Conservation (phyloP, 257 asterid species). For the Gentiana dahurica region DNA sequence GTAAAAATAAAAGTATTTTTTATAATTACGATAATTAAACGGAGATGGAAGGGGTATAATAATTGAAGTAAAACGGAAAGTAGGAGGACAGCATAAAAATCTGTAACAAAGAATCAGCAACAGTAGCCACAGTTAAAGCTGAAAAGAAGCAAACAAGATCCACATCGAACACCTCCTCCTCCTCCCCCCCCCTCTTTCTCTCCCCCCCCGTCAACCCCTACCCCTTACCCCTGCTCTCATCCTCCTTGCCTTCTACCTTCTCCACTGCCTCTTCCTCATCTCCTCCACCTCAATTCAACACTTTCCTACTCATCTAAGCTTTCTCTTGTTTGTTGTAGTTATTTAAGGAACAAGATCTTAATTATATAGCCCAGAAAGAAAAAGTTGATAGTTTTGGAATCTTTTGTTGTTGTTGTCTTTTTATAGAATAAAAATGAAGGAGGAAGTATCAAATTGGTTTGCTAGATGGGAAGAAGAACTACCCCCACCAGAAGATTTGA, state of each 20-base stretch:
- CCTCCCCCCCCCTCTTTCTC: slow-evolving; percentile 5
- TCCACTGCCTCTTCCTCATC: slow-evolving; percentile 10
- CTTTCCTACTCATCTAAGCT: neutral
- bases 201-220: neutral
- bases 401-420: too few species aligned
- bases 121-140: slow-evolving; percentile 38
- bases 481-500: slow-evolving; percentile 73
- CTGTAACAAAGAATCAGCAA: slow-evolving; percentile 16
- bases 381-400: too few species aligned
- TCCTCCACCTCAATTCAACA: slow-evolving; percentile 1
- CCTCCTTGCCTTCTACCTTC: slow-evolving; percentile 2
- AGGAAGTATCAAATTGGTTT: slow-evolving; percentile 77
- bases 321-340: too few species aligned
- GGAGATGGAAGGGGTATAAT: too few species aligned
- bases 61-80: too few species aligned
- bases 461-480: slow-evolving; percentile 77
- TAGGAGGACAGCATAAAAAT: slow-evolving; percentile 14
- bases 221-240: slow-evolving; percentile 6
- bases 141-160: slow-evolving; percentile 77
- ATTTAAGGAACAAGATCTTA: too few species aligned
- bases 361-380: too few species aligned
- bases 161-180: slow-evolving; percentile 66
- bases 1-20: too few species aligned
- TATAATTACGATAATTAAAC: too few species aligned
- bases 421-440: slow-evolving; percentile 39